Evolutionary conservation across 1,139 yeast genomes (phyloP).

Genomic region (Saccharomyces hybrid): DNA sequence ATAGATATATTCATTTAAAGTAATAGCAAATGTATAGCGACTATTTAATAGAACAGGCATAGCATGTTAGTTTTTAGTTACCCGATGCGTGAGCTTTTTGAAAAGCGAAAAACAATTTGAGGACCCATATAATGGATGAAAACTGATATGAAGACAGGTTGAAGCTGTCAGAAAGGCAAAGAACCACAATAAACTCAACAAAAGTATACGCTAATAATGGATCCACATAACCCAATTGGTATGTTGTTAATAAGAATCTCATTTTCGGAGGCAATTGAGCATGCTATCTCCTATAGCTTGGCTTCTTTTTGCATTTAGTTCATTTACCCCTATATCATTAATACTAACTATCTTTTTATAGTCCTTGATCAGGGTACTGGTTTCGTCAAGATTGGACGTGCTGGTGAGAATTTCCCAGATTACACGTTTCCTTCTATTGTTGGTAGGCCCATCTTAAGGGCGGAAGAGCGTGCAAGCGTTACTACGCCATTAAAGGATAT

Average conservation of each 20-base stretch:
- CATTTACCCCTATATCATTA: slow-evolving; percentile 1
- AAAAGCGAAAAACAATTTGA: background rate
- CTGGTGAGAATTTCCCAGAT: slow-evolving; percentile 96
- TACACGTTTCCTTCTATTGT: slow-evolving; percentile 97
- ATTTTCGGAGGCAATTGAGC: background rate
- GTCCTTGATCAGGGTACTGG: slow-evolving; percentile 99
- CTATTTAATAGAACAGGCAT: too few relatives aligned
- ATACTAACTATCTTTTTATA: slow-evolving; percentile 16
- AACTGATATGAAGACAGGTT: background rate
- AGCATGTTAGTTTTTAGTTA: too few relatives aligned
- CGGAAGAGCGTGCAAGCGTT: slow-evolving; percentile 81
- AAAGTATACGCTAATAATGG: slow-evolving; percentile 16
- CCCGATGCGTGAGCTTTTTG: background rate
- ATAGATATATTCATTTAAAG: too few relatives aligned
- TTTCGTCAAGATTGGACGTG: slow-evolving; percentile 89
- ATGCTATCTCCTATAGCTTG: background rate
- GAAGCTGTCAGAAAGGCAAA: background rate
- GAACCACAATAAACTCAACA: background rate
- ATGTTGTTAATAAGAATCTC: slow-evolving; percentile 11
- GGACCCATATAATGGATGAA: background rate
- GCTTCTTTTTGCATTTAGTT: background rate
- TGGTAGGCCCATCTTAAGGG: slow-evolving; percentile 94
- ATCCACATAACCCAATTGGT: slow-evolving; percentile 33
- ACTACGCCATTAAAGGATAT: slow-evolving; percentile 57
- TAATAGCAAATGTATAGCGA: too few relatives aligned